Evolutionary conservation across 1,284 basidiomycete species (phyloP), one percentile per base, ranked within the genome.

Genomic region (Wolfiporia cocos): DNA sequence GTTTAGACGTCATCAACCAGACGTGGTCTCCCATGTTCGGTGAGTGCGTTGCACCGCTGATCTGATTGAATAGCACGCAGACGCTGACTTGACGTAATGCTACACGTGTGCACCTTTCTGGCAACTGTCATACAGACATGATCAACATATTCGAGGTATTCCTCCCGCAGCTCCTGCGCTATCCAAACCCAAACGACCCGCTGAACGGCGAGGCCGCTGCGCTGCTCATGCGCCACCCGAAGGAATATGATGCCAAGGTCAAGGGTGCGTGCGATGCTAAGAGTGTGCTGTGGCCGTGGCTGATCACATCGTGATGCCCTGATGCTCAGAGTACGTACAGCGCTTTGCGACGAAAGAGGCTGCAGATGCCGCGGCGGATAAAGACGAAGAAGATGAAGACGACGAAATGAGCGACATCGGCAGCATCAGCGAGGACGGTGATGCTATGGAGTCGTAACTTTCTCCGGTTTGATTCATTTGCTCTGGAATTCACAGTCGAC

Each of bases 1-100:
- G 93, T 65, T 70, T 97, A 52, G 93, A 96, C 67, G 93, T 96
- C 24, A 96, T 96, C 63, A 96, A 96, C 63, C 92, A 95, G 68
- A 96, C 93, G n/a, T 97, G 93, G 94, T 96, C 93, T 24, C 94
- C 93, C 2, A 97, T 97, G 94, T 97, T 95, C 62, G 92, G 92
- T 92, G 62, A 47, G 76, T 19, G 45, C 63, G 30, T 14, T 9
- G 7, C 9, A 29, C 32, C n/a, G n/a, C n/a, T n/a, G n/a, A n/a
- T n/a, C n/a, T n/a, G n/a, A n/a, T n/a, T n/a, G n/a, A n/a, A n/a
- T n/a, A n/a, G n/a, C n/a, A n/a, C n/a, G n/a, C n/a, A n/a, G n/a
- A n/a, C n/a, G n/a, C n/a, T n/a, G n/a, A n/a, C n/a, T n/a, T n/a
- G n/a, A n/a, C n/a, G n/a, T n/a, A n/a, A n/a, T n/a, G n/a, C n/a